Base-by-base conservation (phyloP, 176 grass and related monocot genomes). In the Echinochloa phyllopogon region DNA sequence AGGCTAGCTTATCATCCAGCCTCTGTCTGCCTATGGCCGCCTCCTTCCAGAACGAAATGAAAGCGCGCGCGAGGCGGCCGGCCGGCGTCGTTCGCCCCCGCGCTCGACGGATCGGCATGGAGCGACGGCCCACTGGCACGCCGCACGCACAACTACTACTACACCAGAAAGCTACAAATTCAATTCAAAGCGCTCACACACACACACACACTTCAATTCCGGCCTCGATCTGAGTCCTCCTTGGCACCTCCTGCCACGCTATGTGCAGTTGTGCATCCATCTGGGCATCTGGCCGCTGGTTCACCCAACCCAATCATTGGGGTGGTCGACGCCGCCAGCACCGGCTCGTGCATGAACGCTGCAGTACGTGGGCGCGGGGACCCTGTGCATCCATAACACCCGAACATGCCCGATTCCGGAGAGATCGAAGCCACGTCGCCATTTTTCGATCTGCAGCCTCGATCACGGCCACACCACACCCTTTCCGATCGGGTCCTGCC, bases 241-340 rank as follows among this genome's bases (percentile, higher is more conserved):
- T 45, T 65, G 37, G 10, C 40, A 65, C 36, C 62, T 57, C 39
- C 56, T 42, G 6, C 38, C 16, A 18, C 43, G 37, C 45, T 69
- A 83, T n/a, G n/a, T n/a, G n/a, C n/a, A n/a, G n/a, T n/a, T 24
- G 81, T 61, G 62, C 60, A 56, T 83, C 23, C 3, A 59, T 52
- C 47, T n/a, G n/a, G n/a, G n/a, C n/a, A n/a, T n/a, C n/a, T 76
- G 65, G 14, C 14, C 24, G 11, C 14, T 39, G 11, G 10, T 38
- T 39, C 25, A 56, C 44, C 75, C 78, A 10, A 33, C 44, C 75
- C 57, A 79, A 84, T 74, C 38, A 84, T 84, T 58, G 75, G 75
- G 10, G 18, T 2, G 72, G 23, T n/a, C n/a, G 55, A 47, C 42
- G 39, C 29, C 29, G n/a, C n/a, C 29, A 2, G 40, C 58, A 42